Conservation (phyloP, 2,329 filamentous ascomycete species). For the Hypoxylon sp. region DNA sequence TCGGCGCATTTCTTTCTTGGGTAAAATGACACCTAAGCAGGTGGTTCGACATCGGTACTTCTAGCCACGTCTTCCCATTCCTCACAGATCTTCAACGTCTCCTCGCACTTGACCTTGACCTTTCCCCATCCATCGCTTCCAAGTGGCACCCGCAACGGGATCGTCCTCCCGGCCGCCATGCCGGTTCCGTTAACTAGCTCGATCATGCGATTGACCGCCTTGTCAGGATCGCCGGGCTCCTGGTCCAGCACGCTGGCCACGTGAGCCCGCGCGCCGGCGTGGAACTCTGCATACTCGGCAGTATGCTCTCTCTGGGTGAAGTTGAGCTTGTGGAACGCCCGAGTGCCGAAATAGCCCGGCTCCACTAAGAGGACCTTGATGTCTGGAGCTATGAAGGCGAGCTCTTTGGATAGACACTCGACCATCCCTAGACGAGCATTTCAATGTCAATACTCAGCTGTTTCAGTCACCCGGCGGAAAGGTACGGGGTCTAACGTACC, state of each 20-base stretch:
- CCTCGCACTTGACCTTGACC: constrained; percentile 59
- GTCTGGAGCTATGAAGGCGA: constrained; percentile 42
- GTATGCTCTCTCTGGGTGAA: constrained; percentile 37
- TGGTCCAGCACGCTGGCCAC: constrained; percentile 42
- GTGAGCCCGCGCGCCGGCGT: constrained; percentile 42
- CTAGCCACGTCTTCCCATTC: constrained; percentile 59
- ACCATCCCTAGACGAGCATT: constrained; percentile 35
- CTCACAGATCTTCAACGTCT: constrained; percentile 56
- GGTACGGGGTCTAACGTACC: constrained; percentile 9
- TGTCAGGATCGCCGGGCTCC: constrained; percentile 48
- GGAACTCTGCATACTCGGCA: constrained; percentile 45
- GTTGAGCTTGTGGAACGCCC: constrained; percentile 48
- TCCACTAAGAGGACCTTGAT: constrained; percentile 51
- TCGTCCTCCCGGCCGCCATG: constrained; percentile 38
- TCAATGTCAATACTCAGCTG: background rate
- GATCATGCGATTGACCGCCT: constrained; percentile 58
- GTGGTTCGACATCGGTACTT: constrained; percentile 51
- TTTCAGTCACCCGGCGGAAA: too few species aligned
- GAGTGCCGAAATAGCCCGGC: constrained; percentile 54
- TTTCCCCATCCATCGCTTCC: constrained; percentile 60
- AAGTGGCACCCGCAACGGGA: constrained; percentile 59
- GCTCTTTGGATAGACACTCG: constrained; percentile 46
- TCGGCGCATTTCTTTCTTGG: too few species aligned
- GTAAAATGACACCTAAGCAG: too few species aligned
- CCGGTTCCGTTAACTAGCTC: constrained; percentile 60